Conservation (phyloP, 192 early-diverging fungal genomes). For the Kappamyces sp. region DNA sequence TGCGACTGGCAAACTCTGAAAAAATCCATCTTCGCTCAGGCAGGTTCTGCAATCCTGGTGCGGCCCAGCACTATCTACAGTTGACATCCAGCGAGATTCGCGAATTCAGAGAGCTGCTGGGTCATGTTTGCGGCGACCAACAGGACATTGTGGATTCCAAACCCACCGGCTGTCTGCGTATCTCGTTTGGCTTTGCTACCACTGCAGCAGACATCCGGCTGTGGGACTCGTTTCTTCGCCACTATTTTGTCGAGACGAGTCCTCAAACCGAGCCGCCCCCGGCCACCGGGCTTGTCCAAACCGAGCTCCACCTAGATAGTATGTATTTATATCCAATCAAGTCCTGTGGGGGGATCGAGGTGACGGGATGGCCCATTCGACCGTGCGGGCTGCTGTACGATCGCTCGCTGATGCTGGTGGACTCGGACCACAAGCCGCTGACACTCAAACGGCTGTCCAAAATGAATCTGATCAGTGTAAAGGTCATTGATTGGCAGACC, state of each 20-base stretch:
- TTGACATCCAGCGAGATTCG: constrained; percentile 49
- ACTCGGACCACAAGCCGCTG: constrained; percentile 42
- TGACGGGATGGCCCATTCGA: constrained; percentile 50
- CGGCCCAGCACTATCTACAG: constrained; percentile 59
- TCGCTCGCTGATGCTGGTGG: constrained; percentile 62
- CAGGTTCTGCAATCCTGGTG: constrained; percentile 78
- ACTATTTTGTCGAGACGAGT: constrained; percentile 45
- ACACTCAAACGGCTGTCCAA: constrained; percentile 56
- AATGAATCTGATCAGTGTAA: constrained; percentile 13
- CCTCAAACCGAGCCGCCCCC: not conserved
- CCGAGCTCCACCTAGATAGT: constrained; percentile 10
- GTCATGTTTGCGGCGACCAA: constrained; percentile 69
- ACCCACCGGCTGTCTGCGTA: constrained; percentile 64
- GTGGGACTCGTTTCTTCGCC: constrained; percentile 56
- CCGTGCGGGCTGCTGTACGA: constrained; percentile 54
- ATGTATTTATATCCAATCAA: constrained; percentile 66
- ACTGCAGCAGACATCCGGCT: constrained; percentile 52
- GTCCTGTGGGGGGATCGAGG: constrained; percentile 64
- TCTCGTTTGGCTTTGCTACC: constrained; percentile 73
- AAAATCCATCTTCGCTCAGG: constrained; percentile 68
- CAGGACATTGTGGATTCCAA: constrained; percentile 64
- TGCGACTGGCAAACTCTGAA: constrained; percentile 56
- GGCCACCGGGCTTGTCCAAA: not conserved
- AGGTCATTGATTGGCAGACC: not conserved
- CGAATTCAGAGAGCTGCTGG: constrained; percentile 30